phyloP scores from a whole-genome alignment of 176 grass and related monocot species.

The Eremochloa ophiuroides region DNA sequence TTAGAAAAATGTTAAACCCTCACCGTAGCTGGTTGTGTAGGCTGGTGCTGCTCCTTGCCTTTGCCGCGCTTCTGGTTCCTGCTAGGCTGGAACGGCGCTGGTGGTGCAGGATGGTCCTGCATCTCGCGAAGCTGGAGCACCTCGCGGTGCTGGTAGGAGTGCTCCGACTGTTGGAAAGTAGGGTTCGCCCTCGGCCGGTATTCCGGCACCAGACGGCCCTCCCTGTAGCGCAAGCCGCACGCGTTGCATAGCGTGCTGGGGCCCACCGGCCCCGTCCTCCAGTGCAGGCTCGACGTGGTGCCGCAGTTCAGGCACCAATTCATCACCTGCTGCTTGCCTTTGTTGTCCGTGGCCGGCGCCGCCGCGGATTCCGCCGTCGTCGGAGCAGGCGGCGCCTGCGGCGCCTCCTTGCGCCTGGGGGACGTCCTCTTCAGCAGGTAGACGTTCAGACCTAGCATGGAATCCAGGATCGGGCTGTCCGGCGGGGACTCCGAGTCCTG shows the following conservation, averaged over 20 bases:
- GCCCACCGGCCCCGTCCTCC: slow-evolving; percentile 38
- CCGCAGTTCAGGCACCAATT: neutral
- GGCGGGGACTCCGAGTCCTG: slow-evolving; percentile 16
- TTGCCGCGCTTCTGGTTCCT: neutral
- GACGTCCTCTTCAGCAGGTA: neutral
- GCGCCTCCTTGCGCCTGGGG: neutral
- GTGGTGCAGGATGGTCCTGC: neutral
- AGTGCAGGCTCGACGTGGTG: neutral
- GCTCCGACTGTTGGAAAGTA: slow-evolving; percentile 43
- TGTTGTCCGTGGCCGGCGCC: neutral
- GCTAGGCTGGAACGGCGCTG: neutral
- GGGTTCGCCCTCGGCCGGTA: slow-evolving; percentile 76
- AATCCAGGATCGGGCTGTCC: slow-evolving; percentile 11
- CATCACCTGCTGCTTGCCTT: slow-evolving; percentile 22
- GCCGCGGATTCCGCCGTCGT: neutral
- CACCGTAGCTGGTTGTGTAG: too few species aligned
- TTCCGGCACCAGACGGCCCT: slow-evolving; percentile 63
- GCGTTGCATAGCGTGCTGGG: slow-evolving; percentile 72
- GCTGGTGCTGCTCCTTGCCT: too few species aligned
- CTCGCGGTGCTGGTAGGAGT: slow-evolving; percentile 55
- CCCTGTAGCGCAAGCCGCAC: slow-evolving; percentile 58
- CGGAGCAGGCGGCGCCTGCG: too few species aligned
- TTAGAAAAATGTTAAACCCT: too few species aligned
- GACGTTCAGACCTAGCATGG: neutral
- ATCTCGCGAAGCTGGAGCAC: slow-evolving; percentile 19